Conservation (phyloP, 345 rosid genomes). For the Eucalyptus grandis region DNA sequence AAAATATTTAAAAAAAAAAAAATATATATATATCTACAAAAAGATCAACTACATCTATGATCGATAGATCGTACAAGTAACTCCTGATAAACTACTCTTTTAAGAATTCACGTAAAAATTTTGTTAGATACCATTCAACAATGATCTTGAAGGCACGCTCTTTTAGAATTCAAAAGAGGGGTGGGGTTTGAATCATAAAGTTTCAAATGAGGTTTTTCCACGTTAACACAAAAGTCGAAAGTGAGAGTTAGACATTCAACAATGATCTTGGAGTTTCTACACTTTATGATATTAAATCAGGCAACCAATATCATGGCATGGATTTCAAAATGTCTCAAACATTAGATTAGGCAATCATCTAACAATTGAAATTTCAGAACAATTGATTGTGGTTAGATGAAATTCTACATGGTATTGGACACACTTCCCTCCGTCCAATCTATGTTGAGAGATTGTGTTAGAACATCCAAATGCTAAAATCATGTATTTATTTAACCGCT, state of each 20-base stretch:
- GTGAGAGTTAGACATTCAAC: too few relatives aligned
- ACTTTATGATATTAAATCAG: not conserved
- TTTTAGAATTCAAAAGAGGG: not conserved
- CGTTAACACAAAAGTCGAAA: too few relatives aligned
- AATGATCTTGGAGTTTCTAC: not conserved
- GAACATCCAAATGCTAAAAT: not conserved
- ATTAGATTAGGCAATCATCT: not conserved
- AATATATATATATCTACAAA: not conserved
- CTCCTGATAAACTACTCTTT: not conserved
- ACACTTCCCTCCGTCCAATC: not conserved
- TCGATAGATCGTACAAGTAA: not conserved
- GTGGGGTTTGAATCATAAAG: too few relatives aligned
- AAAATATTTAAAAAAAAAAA: too few relatives aligned
- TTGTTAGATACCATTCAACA: too few relatives aligned
- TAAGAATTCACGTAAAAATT: too few relatives aligned
- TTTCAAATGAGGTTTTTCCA: too few relatives aligned
- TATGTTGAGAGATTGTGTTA: rapidly evolving
- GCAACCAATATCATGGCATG: too few relatives aligned
- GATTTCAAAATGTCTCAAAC: not conserved
- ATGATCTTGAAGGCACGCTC: too few relatives aligned
- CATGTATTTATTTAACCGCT: rapidly evolving
- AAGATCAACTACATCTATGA: not conserved
- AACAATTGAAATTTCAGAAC: rapidly evolving
- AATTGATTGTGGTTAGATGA: rapidly evolving
- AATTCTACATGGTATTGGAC: not conserved